Evolutionary conservation across 2,329 filamentous ascomycete species (phyloP).

Genomic region (Domatiomyces catenatus): DNA sequence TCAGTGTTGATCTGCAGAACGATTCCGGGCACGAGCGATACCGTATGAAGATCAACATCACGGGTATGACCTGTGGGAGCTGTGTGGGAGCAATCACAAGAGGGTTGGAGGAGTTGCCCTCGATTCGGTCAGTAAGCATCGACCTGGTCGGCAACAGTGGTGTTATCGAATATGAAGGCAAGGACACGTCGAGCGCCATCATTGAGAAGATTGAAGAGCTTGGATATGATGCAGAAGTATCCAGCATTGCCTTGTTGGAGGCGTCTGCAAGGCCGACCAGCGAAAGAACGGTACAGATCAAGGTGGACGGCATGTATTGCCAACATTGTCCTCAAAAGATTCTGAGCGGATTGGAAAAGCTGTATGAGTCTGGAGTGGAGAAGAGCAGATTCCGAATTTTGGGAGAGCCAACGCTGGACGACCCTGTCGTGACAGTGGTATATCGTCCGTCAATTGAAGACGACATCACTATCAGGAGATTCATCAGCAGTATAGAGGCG

Average conservation of each 20-base stretch:
- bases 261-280: slow-evolving; percentile 22
- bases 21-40: slow-evolving; percentile 10
- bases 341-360: slow-evolving; percentile 17
- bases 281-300: slow-evolving; percentile 45
- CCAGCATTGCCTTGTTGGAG: slow-evolving; percentile 29
- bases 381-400: slow-evolving; percentile 34
- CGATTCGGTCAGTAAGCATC: slow-evolving; percentile 34
- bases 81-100: slow-evolving; percentile 37
- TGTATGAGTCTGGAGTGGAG: slow-evolving; percentile 29
- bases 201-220: slow-evolving; percentile 40
- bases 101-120: slow-evolving; percentile 31
- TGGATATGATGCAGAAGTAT: slow-evolving; percentile 46
- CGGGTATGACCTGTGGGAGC: slow-evolving; percentile 44
- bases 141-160: slow-evolving; percentile 38
- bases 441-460: slow-evolving; percentile 53
- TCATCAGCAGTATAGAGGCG: slow-evolving; percentile 51
- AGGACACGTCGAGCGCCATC: slow-evolving; percentile 30
- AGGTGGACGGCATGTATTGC: slow-evolving; percentile 60
- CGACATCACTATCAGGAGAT: slow-evolving; percentile 58
- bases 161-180: slow-evolving; percentile 33
- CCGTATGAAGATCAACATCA: slow-evolving; percentile 35
- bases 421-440: slow-evolving; percentile 52
- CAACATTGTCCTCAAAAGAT: slow-evolving; percentile 47
- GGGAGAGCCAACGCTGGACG: slow-evolving; percentile 39
- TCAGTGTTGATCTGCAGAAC: slow-evolving; percentile 19